Conservation (phyloP, 495 filamentous ascomycete genomes). For the Daldinia caldariorum region DNA sequence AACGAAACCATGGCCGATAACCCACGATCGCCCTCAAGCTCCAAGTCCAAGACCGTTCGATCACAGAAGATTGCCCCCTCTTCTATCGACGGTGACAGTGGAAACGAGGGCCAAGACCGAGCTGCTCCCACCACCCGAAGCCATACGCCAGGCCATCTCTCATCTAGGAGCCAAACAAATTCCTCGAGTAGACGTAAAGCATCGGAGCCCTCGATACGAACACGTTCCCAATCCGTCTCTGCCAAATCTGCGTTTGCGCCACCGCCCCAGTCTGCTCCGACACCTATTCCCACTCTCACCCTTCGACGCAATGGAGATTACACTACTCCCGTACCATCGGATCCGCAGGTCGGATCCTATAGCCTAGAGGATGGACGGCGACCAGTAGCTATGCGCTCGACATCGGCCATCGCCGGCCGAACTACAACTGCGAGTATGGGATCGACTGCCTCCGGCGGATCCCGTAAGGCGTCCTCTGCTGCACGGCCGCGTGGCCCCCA, state of each 20-base stretch:
- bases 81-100: slow-evolving; percentile 39
- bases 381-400: slow-evolving; percentile 57
- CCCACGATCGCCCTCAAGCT: slow-evolving; percentile 41
- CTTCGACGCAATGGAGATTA: slow-evolving; percentile 39
- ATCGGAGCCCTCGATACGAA: slow-evolving; percentile 59
- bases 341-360: slow-evolving; percentile 57
- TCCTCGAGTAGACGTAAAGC: slow-evolving; percentile 58
- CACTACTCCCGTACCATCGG: slow-evolving; percentile 28
- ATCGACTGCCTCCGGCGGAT: slow-evolving; percentile 40
- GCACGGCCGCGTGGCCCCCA: slow-evolving; percentile 51
- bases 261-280: slow-evolving; percentile 34
- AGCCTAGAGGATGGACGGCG: slow-evolving; percentile 48
- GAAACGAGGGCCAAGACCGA: slow-evolving; percentile 42
- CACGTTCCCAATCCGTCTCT: slow-evolving; percentile 59
- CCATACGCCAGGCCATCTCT: slow-evolving; percentile 65
- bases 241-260: slow-evolving; percentile 47
- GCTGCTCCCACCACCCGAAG: slow-evolving; percentile 53
- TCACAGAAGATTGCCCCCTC: slow-evolving; percentile 43
- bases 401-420: slow-evolving; percentile 62
- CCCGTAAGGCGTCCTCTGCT: slow-evolving; percentile 42
- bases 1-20: slow-evolving; percentile 48
- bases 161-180: slow-evolving; percentile 52
- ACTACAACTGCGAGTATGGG: slow-evolving; percentile 37
- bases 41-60: slow-evolving; percentile 42
- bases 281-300: slow-evolving; percentile 43